Evolutionary conservation across 805 yeast species (phyloP).

Genomic region (Metschnikowia reukaufii): DNA sequence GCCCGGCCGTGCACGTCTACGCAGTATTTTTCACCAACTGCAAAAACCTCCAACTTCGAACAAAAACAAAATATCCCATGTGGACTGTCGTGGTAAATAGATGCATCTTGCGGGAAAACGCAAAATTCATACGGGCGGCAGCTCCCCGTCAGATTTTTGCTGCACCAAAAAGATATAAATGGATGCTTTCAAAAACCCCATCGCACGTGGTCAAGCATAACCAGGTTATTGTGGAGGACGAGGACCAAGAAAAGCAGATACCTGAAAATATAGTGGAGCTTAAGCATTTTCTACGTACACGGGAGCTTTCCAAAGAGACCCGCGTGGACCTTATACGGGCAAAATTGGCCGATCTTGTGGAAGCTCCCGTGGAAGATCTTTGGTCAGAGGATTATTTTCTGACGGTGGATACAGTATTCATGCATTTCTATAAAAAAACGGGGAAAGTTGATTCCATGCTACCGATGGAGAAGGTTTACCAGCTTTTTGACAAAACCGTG

Average conservation of each 20-base stretch:
- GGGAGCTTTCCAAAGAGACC: slow-evolving; percentile 25
- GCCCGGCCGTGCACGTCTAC: too few species aligned
- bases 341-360: slow-evolving; percentile 22
- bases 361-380: slow-evolving; percentile 5
- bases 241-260: background rate
- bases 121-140: background rate
- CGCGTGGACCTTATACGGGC: slow-evolving; percentile 21
- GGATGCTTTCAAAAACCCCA: slow-evolving; percentile 6
- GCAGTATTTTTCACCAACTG: background rate
- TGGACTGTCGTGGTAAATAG: background rate
- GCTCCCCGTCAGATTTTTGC: background rate
- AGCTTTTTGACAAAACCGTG: slow-evolving; percentile 23
- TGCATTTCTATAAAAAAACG: slow-evolving; percentile 20
- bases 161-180: slow-evolving; percentile 3
- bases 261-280: slow-evolving; percentile 10
- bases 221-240: slow-evolving; percentile 3
- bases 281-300: slow-evolving; percentile 29
- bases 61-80: background rate
- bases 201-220: slow-evolving; percentile 1
- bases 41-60: background rate
- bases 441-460: slow-evolving; percentile 9
- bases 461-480: slow-evolving; percentile 12
- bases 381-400: slow-evolving; percentile 17
- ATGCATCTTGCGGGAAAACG: background rate
- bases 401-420: slow-evolving; percentile 23